A percentile compares a stretch with the other conserved stretches of the same genome.
Evolutionary conservation across 2,329 filamentous ascomycete species (phyloP).

Genomic region (Zymoseptoria tritici): DNA sequence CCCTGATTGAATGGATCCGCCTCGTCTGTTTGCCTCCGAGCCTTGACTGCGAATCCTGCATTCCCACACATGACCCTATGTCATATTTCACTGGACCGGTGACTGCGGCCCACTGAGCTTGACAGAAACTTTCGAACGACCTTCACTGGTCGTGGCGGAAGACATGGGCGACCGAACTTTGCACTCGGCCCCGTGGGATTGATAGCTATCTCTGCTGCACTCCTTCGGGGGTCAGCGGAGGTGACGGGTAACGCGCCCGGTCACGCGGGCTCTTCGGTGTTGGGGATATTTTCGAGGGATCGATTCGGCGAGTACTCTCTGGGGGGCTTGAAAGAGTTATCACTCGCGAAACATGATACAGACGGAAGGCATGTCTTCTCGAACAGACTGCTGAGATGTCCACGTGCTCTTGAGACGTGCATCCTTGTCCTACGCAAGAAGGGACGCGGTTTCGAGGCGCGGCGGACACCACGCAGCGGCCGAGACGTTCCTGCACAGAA

Average conservation of each 20-base stretch:
- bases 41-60: not conserved
- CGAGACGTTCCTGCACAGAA: not conserved
- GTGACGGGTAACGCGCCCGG: not conserved
- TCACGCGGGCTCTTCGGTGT: not conserved
- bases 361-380: not conserved
- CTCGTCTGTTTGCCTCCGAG: not conserved
- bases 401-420: not conserved
- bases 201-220: not conserved
- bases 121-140: not conserved
- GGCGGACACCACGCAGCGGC: not conserved
- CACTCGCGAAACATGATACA: not conserved
- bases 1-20: not conserved
- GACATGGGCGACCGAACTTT: not conserved
- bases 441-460: not conserved
- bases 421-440: not conserved
- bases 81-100: not conserved
- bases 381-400: not conserved
- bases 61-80: not conserved
- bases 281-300: not conserved
- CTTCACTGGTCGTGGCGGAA: not conserved
- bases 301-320: not conserved
- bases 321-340: not conserved
- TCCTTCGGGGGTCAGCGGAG: not conserved
- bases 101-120: not conserved
- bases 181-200: not conserved